phyloP scores from a whole-genome alignment of 1,284 basidiomycete species.

The Cystobasidium pallidum region DNA sequence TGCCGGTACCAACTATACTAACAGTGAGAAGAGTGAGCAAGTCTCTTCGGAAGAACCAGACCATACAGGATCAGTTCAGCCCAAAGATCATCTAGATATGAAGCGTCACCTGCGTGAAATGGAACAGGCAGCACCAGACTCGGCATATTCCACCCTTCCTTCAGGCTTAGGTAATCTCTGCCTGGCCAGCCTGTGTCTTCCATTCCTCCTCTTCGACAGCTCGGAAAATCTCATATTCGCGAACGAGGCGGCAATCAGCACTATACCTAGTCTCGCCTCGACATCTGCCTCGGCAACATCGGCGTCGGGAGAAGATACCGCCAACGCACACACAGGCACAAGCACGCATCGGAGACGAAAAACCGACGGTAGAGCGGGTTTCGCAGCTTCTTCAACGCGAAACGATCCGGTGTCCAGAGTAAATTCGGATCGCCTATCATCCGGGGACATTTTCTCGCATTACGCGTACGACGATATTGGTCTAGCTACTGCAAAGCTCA shows the following conservation, averaged over 20 bases:
- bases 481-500: conserved; percentile 8
- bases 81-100: neutral
- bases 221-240: conserved; percentile 27
- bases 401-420: neutral
- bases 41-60: too few relatives aligned
- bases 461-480: conserved; percentile 23
- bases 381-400: neutral
- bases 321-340: neutral
- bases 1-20: neutral
- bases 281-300: neutral
- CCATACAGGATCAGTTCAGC: too few relatives aligned
- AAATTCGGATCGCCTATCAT: neutral
- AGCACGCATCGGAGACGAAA: neutral
- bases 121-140: neutral
- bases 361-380: neutral
- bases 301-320: neutral
- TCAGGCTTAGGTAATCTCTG: conserved; percentile 10
- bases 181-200: conserved; percentile 35
- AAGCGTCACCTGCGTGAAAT: neutral
- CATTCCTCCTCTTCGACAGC: conserved; percentile 33
- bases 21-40: neutral
- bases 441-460: conserved; percentile 12
- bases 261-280: conserved; percentile 4
- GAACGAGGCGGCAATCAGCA: conserved; percentile 9
- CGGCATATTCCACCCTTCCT: conserved; percentile 16